Conservation (phyloP, 495 filamentous ascomycete species). For the Amniculicola lignicola region DNA sequence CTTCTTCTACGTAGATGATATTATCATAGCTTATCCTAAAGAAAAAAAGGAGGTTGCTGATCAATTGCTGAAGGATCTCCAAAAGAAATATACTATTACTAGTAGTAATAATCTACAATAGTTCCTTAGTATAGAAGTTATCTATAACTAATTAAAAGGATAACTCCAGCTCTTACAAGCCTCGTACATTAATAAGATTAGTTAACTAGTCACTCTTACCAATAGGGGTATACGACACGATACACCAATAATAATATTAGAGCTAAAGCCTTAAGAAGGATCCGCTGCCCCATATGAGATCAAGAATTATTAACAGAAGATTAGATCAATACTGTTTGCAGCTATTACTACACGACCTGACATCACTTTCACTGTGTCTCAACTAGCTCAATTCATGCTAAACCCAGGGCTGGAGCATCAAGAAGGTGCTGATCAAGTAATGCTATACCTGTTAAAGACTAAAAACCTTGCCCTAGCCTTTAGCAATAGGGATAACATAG, state of each 20-base stretch:
- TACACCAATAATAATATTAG: not conserved
- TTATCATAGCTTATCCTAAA: not conserved
- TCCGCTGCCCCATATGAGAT: not conserved
- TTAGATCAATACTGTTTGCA: not conserved
- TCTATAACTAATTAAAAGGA: not conserved
- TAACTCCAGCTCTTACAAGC: not conserved
- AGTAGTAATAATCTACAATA: not conserved
- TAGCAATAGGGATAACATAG: not conserved
- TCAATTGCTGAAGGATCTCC: not conserved
- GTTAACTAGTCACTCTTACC: not conserved
- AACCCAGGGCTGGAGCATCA: not conserved
- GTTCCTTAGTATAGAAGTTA: not conserved
- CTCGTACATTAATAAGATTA: not conserved
- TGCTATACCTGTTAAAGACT: not conserved
- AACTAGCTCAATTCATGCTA: not conserved
- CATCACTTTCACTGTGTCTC: not conserved
- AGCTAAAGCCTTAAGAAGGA: not conserved
- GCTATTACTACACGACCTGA: not conserved
- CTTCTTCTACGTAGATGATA: too few relatives aligned
- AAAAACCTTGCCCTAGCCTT: not conserved
- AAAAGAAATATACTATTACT: not conserved
- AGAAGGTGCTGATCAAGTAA: not conserved
- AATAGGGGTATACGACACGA: not conserved
- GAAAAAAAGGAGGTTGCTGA: not conserved
- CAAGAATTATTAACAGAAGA: not conserved